These are phyloP conservation scores for Talaromyces marneffei DNA, from an alignment of 2,329 filamentous ascomycete species.

Conservation along the genomic window DNA sequence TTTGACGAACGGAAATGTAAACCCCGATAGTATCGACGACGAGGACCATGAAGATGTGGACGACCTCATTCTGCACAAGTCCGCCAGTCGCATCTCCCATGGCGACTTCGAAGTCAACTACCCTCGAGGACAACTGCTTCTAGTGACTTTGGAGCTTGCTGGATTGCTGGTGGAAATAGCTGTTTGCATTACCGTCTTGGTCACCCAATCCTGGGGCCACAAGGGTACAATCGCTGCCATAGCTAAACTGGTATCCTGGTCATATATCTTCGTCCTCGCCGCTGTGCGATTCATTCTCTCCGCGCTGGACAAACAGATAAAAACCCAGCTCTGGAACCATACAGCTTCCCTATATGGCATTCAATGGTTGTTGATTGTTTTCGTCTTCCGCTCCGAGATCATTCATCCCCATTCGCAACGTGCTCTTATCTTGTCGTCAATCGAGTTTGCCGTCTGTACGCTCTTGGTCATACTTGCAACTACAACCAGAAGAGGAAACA, in stretches of 20 bases:
- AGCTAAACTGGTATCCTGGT: slow-evolving; percentile 67
- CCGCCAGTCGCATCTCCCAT: slow-evolving; percentile 45
- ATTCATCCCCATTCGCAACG: slow-evolving; percentile 65
- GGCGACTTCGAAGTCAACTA: slow-evolving; percentile 61
- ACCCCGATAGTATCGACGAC: slow-evolving; percentile 40
- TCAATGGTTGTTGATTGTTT: slow-evolving; percentile 71
- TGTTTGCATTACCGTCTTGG: slow-evolving; percentile 61
- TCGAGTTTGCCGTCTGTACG: slow-evolving; percentile 68
- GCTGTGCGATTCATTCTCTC: slow-evolving; percentile 64
- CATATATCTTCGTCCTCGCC: slow-evolving; percentile 70
- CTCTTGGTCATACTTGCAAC: slow-evolving; percentile 70
- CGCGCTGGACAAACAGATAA: slow-evolving; percentile 55
- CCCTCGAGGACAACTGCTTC: slow-evolving; percentile 65
- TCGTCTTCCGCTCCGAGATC: slow-evolving; percentile 78
- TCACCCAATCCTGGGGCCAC: slow-evolving; percentile 54
- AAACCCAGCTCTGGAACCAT: slow-evolving; percentile 84
- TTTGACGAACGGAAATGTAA: slow-evolving; percentile 29
- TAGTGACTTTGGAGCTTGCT: slow-evolving; percentile 68
- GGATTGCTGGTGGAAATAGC: slow-evolving; percentile 66
- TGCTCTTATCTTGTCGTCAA: slow-evolving; percentile 59
- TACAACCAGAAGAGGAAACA: slow-evolving; percentile 85
- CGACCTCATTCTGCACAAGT: slow-evolving; percentile 51
- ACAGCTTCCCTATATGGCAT: slow-evolving; percentile 76
- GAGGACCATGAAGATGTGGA: slow-evolving; percentile 52
- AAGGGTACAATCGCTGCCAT: slow-evolving; percentile 57